These are phyloP conservation scores for Aotearoamyces nothofagi DNA, from an alignment of 2,329 filamentous ascomycete species.

Conservation along the genomic window DNA sequence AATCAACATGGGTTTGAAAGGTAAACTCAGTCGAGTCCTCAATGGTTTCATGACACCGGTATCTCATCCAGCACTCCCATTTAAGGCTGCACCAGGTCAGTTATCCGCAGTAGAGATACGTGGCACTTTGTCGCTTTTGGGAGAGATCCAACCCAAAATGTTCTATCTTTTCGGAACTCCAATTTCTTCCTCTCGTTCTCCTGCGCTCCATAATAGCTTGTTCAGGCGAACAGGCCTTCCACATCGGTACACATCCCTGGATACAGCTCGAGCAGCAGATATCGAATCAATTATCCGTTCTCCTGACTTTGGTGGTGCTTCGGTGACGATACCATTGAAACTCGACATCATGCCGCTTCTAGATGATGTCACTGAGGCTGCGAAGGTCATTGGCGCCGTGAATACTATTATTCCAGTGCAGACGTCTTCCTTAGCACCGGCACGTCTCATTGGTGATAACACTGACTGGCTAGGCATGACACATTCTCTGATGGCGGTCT, in stretches of 20 bases:
- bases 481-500: constrained; percentile 39
- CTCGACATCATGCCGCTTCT: constrained; percentile 70
- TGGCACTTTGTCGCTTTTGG: constrained; percentile 60
- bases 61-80: constrained; percentile 75
- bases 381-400: constrained; percentile 73
- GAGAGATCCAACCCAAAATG: constrained; percentile 57
- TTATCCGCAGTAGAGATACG: constrained; percentile 83
- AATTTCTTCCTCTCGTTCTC: constrained; percentile 68
- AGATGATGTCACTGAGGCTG: constrained; percentile 67
- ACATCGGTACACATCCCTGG: constrained; percentile 62
- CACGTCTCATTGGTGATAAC: constrained; percentile 67
- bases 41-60: constrained; percentile 94
- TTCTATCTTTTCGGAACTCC: constrained; percentile 86
- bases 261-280: constrained; percentile 51
- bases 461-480: constrained; percentile 95
- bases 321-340: constrained; percentile 92
- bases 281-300: constrained; percentile 51
- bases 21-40: constrained; percentile 78
- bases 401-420: constrained; percentile 71
- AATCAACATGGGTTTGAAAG: constrained; percentile 83
- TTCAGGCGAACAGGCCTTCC: constrained; percentile 68
- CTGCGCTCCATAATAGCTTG: constrained; percentile 76
- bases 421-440: constrained; percentile 2
- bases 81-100: constrained; percentile 88
- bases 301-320: constrained; percentile 76